phyloP scores from a whole-genome alignment of 192 early-diverging fungal genomes.

The Funneliformis geosporum region DNA sequence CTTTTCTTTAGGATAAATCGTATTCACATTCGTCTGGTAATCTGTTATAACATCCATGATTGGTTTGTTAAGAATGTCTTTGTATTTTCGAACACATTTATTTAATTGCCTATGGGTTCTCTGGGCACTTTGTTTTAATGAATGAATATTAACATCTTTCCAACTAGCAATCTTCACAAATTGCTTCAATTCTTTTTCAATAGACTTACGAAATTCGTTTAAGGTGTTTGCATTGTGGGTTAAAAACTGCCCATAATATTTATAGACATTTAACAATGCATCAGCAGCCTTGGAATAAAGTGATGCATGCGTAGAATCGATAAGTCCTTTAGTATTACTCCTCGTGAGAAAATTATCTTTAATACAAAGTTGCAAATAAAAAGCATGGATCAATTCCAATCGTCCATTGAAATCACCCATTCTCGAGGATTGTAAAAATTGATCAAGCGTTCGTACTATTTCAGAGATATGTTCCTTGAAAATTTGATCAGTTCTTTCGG shows the following conservation, averaged over 20 bases:
- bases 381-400: conserved; percentile 67
- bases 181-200: conserved; percentile 86
- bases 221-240: conserved; percentile 59
- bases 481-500: conserved; percentile 7
- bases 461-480: conserved; percentile 44
- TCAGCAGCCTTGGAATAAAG: conserved; percentile 35
- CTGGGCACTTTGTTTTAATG: conserved; percentile 84
- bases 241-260: conserved; percentile 82
- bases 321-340: conserved; percentile 11
- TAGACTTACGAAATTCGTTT: conserved; percentile 62
- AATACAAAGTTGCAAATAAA: conserved; percentile 56
- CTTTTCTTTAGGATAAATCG: conserved; percentile 29
- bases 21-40: conserved; percentile 43
- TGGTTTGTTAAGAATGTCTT: conserved; percentile 73
- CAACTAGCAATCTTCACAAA: conserved; percentile 95
- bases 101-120: conserved; percentile 89
- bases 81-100: conserved; percentile 88
- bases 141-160: conserved; percentile 95
- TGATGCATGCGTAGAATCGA: background rate
- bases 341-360: conserved; percentile 35
- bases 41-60: conserved; percentile 66
- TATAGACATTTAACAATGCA: conserved; percentile 70
- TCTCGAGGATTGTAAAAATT: conserved; percentile 75
- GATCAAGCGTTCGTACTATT: conserved; percentile 72
- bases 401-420: conserved; percentile 80